Percentiles rank a stretch among this genome's conserved stretches.
Conservation (phyloP, 2,329 filamentous ascomycete species). For the Tolypocladium guangdongense region DNA sequence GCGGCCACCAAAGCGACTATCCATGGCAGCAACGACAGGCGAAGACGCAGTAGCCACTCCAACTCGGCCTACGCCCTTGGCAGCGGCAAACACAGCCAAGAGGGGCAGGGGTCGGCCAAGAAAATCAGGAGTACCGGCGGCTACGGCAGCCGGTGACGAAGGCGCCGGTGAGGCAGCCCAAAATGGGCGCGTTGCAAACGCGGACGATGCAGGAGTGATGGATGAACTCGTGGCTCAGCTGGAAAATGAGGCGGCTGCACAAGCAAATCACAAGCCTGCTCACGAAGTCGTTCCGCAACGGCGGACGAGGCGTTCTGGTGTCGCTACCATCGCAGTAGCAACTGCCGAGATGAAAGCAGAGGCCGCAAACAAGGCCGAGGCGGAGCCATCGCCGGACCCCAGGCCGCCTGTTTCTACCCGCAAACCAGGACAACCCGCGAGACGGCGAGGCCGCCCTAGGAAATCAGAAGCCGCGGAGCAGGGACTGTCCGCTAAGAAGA, state of each 20-base stretch:
- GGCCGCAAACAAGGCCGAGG: not conserved
- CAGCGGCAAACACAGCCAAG: constrained; percentile 4
- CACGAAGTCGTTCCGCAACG: constrained; percentile 4
- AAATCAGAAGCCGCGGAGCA: constrained; percentile 7
- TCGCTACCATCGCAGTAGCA: constrained; percentile 13
- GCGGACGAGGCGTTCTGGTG: constrained; percentile 15
- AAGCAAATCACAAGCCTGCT: constrained; percentile 1
- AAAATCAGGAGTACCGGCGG: constrained; percentile 2
- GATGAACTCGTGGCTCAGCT: constrained; percentile 10
- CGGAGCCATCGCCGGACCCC: not conserved
- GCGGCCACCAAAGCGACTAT: constrained; percentile 20
- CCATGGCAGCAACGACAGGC: constrained; percentile 1
- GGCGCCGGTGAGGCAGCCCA: not conserved
- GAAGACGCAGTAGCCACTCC: not conserved
- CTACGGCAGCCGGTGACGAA: not conserved
- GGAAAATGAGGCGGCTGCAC: constrained; percentile 6
- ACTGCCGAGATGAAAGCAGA: constrained; percentile 1
- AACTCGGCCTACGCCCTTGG: not conserved
- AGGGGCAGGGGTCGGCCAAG: constrained; percentile 17
- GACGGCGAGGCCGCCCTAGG: constrained; percentile 12
- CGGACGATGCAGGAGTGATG: constrained; percentile 1
- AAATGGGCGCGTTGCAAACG: not conserved
- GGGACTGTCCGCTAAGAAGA: constrained; percentile 1
- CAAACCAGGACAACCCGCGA: not conserved
- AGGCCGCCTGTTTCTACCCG: not conserved